Evolutionary conservation across 139 green algal genomes (phyloP), one percentile per base, ranked within the genome.

Genomic region (Astrephomene gubernaculifera): DNA sequence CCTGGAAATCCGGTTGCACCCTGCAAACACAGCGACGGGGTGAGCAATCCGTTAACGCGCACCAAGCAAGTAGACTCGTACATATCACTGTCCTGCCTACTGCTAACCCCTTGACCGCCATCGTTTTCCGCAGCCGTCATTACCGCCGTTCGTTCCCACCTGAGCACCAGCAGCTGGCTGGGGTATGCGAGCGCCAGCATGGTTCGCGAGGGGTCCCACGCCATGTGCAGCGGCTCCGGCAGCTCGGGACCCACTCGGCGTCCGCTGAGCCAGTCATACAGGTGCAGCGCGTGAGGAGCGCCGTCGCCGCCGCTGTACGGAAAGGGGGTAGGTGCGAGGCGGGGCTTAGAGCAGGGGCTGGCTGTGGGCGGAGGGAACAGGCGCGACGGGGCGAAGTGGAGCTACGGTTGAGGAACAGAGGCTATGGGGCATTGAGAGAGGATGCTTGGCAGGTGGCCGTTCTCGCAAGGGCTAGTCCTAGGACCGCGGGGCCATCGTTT

Each of bases 181-280:
- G 89, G 71, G 87, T 92, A 94, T 27, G 85, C 87, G 27, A 94
- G 52, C 2, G 91, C 91, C 54, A 87, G 45, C 63, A 89, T 86
- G 31, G 73, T 76, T 31, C 88, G 54, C 12, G 70, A 84, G 63
- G 89, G 91, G 85, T 94, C 91, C 91, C 91, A 94, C 0, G 81
- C 35, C 36, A 94, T 25, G 1, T 71, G 35, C 22, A 64, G 60
- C 2, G 91, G 91, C 89, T 91, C 89, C 0, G 87, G 87, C 57
- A 94, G 73, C 79, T 92, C 88, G 10, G 87, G 81, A 14, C 89
- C 91, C 53, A 91, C 54, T 36, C 87, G 85, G 27, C 44, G 36
- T 12, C 33, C 63, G 27, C 22, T 53, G 21, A 68, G 43, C 79
- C 79, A 85, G 53, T 75, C 79, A 31, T 43, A 83, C 38, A 72